A percentile compares a stretch with the other conserved stretches of the same genome.
phyloP scores from a whole-genome alignment of 1,284 basidiomycete genomes.

The Ganoderma leucocontextum region DNA sequence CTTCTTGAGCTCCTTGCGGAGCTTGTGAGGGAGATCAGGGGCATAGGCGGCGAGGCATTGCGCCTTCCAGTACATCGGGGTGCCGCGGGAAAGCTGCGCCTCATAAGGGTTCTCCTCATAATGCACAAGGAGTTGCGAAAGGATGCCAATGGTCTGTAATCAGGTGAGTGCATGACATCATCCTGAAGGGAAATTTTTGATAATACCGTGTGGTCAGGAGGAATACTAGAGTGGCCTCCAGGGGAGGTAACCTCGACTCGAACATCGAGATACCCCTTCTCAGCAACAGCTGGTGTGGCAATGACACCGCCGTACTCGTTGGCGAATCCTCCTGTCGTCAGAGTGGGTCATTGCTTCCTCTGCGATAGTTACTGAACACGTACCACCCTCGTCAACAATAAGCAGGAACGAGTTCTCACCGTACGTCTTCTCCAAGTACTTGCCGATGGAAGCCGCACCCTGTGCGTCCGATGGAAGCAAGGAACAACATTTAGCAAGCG shows the following conservation, averaged over 20 bases:
- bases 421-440: conserved; percentile 57
- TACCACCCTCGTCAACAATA: conserved; percentile 61
- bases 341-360: neutral
- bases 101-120: conserved; percentile 58
- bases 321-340: conserved; percentile 43
- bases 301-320: conserved; percentile 49
- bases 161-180: neutral
- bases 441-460: conserved; percentile 57
- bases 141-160: conserved; percentile 61
- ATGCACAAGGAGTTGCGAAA: conserved; percentile 57
- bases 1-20: conserved; percentile 48
- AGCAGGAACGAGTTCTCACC: conserved; percentile 63
- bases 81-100: conserved; percentile 49
- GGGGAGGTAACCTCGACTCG: conserved; percentile 60
- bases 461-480: conserved; percentile 30
- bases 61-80: conserved; percentile 52
- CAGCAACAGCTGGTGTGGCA: conserved; percentile 61
- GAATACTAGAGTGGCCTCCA: conserved; percentile 75
- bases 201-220: conserved; percentile 61
- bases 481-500: neutral
- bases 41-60: conserved; percentile 57
- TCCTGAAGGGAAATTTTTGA: neutral
- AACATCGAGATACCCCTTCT: conserved; percentile 73
- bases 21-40: conserved; percentile 48
- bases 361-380: conserved; percentile 20